Conservation (phyloP, 1,139 yeast genomes). For the Meyerozyma elateridarum region DNA sequence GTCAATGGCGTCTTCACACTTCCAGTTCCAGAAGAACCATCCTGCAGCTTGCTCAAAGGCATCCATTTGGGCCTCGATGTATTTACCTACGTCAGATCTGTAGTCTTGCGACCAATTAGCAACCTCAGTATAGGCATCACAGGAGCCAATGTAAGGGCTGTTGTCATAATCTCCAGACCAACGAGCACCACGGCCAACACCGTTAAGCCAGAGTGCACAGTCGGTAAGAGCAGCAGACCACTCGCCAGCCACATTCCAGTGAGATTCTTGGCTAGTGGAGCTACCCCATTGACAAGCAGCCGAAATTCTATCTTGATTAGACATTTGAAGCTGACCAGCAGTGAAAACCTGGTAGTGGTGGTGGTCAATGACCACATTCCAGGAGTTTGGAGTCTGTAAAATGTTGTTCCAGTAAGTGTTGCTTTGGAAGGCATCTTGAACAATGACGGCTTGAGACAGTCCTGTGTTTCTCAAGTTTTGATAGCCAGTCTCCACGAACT, state of each 20-base stretch:
- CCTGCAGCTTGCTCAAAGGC: conserved; percentile 69
- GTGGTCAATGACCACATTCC: conserved; percentile 79
- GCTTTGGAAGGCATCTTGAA: conserved; percentile 71
- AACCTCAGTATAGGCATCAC: conserved; percentile 54
- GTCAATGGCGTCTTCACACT: conserved; percentile 78
- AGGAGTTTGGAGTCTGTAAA: conserved; percentile 35
- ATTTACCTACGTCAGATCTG: conserved; percentile 56
- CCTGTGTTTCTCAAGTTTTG: conserved; percentile 42
- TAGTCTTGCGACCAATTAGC: conserved; percentile 58
- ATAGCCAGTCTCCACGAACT: conserved; percentile 57
- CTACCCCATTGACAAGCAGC: conserved; percentile 63
- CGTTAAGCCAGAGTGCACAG: conserved; percentile 89
- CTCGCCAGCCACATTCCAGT: conserved; percentile 84
- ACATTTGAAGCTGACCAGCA: conserved; percentile 50
- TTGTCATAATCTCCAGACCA: conserved; percentile 64
- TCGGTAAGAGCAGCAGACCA: conserved; percentile 94
- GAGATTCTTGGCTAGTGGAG: conserved; percentile 46
- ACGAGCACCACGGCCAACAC: conserved; percentile 85
- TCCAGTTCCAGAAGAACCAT: conserved; percentile 93
- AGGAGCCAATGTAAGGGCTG: conserved; percentile 55
- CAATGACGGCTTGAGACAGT: conserved; percentile 47
- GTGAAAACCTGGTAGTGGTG: conserved; percentile 90
- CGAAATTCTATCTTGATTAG: conserved; percentile 56
- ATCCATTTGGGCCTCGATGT: conserved; percentile 86
- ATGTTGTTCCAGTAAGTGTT: conserved; percentile 56